Evolutionary conservation across 2,329 filamentous ascomycete genomes (phyloP).

Genomic region (Keithomyces neogunnii): DNA sequence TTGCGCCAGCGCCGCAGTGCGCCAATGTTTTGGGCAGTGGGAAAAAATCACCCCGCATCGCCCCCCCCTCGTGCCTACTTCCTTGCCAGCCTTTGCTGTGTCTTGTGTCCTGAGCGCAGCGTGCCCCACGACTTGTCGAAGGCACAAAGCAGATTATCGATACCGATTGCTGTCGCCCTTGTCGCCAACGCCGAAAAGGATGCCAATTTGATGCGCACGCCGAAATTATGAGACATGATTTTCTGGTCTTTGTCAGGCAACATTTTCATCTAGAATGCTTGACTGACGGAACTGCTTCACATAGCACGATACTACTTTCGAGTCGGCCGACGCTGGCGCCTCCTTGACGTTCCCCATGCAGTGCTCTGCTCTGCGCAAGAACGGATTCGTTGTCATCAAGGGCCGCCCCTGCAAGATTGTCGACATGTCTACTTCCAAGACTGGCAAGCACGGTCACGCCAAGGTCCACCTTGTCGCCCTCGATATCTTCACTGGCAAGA

Average conservation of each 20-base stretch:
- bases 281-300: conserved; percentile 10
- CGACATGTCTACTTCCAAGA: conserved; percentile 99
- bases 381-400: conserved; percentile 98
- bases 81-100: not conserved
- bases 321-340: conserved; percentile 91
- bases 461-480: conserved; percentile 98
- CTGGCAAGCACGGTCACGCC: conserved; percentile 99
- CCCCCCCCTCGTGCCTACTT: conserved; percentile 20
- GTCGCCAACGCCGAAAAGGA: not conserved
- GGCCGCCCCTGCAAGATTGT: conserved; percentile 99
- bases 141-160: conserved; percentile 7
- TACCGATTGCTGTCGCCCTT: not conserved
- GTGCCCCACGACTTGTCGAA: conserved; percentile 21
- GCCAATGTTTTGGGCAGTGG: conserved; percentile 15
- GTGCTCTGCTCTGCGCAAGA: conserved; percentile 99
- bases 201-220: not conserved
- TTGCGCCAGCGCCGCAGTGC: conserved; percentile 18
- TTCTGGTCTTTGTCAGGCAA: not conserved
- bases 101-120: not conserved
- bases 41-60: conserved; percentile 40
- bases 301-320: conserved; percentile 69
- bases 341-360: conserved; percentile 95
- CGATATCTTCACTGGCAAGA: conserved; percentile 99
- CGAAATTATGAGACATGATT: not conserved
- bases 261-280: not conserved